Evolutionary conservation across 768 basidiomycete species (phyloP), one percentile per base, ranked within the genome.

Genomic region (Mycena albidolilacea): DNA sequence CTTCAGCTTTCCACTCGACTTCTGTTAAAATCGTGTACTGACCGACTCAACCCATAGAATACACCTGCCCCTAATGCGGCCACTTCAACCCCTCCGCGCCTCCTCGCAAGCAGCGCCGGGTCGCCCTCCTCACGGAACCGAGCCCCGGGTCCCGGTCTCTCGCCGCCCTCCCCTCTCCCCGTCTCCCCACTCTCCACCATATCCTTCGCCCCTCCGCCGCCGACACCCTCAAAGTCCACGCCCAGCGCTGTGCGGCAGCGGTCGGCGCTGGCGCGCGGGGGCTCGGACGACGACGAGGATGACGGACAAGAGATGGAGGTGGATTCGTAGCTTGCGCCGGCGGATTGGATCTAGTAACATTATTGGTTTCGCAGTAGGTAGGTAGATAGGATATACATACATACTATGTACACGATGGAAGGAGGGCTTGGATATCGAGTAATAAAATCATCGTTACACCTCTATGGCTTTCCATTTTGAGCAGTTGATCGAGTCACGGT

Each of bases 61-160:
- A 95, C 76, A 82, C 90, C 38, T 97, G 96, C 80, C 93, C 91
- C 0, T 95, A 94, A 79, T 97, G 96, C 79, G 91, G 91, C 9
- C 90, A 92, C 81, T 95, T 97, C 81, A 97, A 97, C 77, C 83
- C 86, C 1, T 86, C 88, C 14, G 78, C 79, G 59, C 5, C 39
- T 43, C 9, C 15, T 55, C 2, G 46, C 12, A 11, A 15, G 46
- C 9, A 12, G 41, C 41, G 41, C 1, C 4, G 41, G 1, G 8
- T 43, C 41, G 41, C 41, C 8, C 41, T 23, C 23, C 23, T 8
- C 41, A 4, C 9, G 41, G 41, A 8, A 9, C 9, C 41, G 12
- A 12, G 23, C 23, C 23, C 23, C 23, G 23, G 23, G 23, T 12
- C 41, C 9, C 23, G 5, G 6, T 50, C 48, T 8, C 48, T 19